phyloP scores from a whole-genome alignment of 257 asterid genomes.

The Prunella vulgaris region DNA sequence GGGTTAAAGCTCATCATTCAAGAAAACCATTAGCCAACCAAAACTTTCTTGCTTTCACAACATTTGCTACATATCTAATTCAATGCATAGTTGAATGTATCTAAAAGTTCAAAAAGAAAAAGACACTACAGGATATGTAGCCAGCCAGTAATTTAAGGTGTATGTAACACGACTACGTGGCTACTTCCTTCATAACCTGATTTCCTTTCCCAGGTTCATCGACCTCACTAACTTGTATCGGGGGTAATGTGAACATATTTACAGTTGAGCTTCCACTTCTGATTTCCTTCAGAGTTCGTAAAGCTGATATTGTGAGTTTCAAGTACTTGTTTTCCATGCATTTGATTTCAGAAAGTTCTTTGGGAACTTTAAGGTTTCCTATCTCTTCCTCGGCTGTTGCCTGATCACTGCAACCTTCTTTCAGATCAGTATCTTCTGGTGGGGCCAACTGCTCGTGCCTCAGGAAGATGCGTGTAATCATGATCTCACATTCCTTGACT shows the following conservation, averaged over 20 bases:
- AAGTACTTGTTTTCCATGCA: conserved; percentile 56
- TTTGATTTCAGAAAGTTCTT: conserved; percentile 49
- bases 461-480: conserved; percentile 52
- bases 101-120: background rate
- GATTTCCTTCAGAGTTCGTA: conserved; percentile 53
- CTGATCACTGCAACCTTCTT: conserved; percentile 21
- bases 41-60: conserved; percentile 13
- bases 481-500: conserved; percentile 59
- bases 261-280: conserved; percentile 66
- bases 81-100: background rate
- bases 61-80: background rate
- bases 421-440: conserved; percentile 29
- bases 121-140: background rate
- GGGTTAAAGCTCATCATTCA: background rate
- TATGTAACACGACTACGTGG: background rate
- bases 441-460: conserved; percentile 37
- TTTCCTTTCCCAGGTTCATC: conserved; percentile 37
- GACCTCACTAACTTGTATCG: conserved; percentile 31
- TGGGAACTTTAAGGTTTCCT: conserved; percentile 36
- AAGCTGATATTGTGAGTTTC: conserved; percentile 57
- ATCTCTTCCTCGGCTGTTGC: conserved; percentile 19
- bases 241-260: conserved; percentile 66
- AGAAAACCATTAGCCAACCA: conserved; percentile 16
- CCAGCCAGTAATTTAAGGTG: background rate
- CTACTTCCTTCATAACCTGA: conserved; percentile 30